A percentile compares a stretch with the other conserved stretches of the same genome.
Evolutionary conservation across 768 basidiomycete genomes (phyloP).

Genomic region (Kwoniella europaea): DNA sequence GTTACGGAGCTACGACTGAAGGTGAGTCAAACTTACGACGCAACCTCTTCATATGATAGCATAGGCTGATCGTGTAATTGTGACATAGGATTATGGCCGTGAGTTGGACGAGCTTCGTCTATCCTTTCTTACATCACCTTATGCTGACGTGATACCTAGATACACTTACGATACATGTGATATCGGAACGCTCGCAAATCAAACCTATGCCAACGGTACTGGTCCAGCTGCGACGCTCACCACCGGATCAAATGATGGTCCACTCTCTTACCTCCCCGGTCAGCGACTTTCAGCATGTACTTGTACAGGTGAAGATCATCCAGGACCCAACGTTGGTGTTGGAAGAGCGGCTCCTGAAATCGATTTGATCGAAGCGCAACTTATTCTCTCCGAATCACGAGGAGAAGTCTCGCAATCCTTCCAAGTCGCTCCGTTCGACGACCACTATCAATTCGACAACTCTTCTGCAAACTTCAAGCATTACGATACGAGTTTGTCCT

Average conservation of each 20-base stretch:
- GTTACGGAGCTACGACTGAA: conserved; percentile 83
- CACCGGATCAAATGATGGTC: conserved; percentile 47
- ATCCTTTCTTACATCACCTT: neutral
- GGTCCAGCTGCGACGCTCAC: conserved; percentile 50
- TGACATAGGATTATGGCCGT: conserved; percentile 35
- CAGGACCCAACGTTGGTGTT: conserved; percentile 70
- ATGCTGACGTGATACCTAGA: conserved; percentile 63
- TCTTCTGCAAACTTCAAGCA: conserved; percentile 30
- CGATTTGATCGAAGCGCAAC: conserved; percentile 85
- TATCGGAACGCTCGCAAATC: conserved; percentile 51
- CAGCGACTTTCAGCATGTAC: conserved; percentile 72
- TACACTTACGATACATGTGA: conserved; percentile 57
- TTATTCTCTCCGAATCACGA: conserved; percentile 66
- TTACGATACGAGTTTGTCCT: conserved; percentile 56
- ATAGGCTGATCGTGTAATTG: too few relatives aligned
- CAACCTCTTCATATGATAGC: neutral
- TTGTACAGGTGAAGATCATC: conserved; percentile 82
- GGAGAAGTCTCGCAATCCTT: conserved; percentile 70
- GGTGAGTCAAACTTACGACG: conserved; percentile 61
- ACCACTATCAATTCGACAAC: conserved; percentile 61
- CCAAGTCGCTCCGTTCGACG: conserved; percentile 71
- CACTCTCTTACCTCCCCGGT: conserved; percentile 58
- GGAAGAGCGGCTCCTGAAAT: conserved; percentile 89
- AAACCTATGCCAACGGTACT: conserved; percentile 48
- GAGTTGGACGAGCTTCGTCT: conserved; percentile 5